Evolutionary conservation across 495 filamentous ascomycete species (phyloP), one percentile per base, ranked within the genome.

Genomic region (Xylaria venustula): DNA sequence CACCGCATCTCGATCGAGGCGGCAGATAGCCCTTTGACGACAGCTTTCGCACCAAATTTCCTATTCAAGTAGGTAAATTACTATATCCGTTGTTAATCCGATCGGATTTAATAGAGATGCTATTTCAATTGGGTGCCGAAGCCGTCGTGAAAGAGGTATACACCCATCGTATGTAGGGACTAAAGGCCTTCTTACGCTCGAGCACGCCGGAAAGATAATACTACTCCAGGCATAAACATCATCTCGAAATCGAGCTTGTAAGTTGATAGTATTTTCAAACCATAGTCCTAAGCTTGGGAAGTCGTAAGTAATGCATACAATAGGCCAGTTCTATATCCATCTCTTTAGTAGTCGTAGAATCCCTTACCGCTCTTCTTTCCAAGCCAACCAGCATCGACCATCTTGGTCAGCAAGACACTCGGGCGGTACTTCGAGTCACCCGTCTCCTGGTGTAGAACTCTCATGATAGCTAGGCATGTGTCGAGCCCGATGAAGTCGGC

Each of bases 401-500:
- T 97, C 72, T 93, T 92, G 68, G 84, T 80, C 62, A 99, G 77
- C 54, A 97, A 76, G 48, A 95, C 89, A 30, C 89, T 85, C 0
- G 95, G 92, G 44, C 94, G 78, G 69, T 99, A 99, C 75, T 99
- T 99, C 59, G 87, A 90, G 74, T 99, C 94, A 1, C 92, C 91
- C 2, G 91, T 95, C 79, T 97, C 91, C 64, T 86, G 81, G 73
- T 97, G 86, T 70, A 99, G 77, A 25, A 98, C 94, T 75, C 89
- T 92, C 94, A 99, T 98, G 67, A 99, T 98, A 50, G 91, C 87
- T 53, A 98, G 77, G 70, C 94, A 99, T 0, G 94, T 99, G 72
- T 99, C 94, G 20, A 99, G 81, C 12, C 94, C 94, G 64, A 99
- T 98, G 71, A 99, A 98, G 74, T 99, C 94, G 7, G 94, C 94